Evolutionary conservation across 2,329 filamentous ascomycete genomes (phyloP).

Genomic region (Aureobasidium sp.): DNA sequence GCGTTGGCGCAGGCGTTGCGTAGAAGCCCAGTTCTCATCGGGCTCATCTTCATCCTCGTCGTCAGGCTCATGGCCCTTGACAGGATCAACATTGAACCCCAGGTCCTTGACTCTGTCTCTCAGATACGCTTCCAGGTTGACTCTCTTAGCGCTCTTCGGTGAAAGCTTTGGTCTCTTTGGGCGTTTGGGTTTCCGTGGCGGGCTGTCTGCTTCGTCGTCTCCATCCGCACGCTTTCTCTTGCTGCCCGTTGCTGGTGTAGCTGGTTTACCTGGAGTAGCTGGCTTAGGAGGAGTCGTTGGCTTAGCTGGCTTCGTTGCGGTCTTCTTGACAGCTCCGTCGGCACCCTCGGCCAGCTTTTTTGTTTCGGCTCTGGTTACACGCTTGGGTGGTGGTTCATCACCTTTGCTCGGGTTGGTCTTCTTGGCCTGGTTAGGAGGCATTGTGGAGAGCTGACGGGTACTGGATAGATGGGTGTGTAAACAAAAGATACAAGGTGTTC

Average conservation of each 20-base stretch:
- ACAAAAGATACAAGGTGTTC: not conserved
- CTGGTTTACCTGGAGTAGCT: not conserved
- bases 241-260: not conserved
- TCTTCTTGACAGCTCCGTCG: not conserved
- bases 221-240: not conserved
- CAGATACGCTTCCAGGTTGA: not conserved
- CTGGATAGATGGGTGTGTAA: not conserved
- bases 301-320: not conserved
- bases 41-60: not conserved
- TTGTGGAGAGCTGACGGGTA: not conserved
- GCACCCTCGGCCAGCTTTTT: not conserved
- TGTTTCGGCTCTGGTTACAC: not conserved
- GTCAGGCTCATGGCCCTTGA: not conserved
- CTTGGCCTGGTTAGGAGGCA: not conserved
- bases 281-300: not conserved
- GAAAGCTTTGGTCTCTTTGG: not conserved
- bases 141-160: not conserved
- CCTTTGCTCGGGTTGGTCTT: not conserved
- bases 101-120: not conserved
- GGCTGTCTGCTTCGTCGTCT: not conserved
- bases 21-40: not conserved
- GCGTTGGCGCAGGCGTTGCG: not conserved
- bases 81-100: not conserved
- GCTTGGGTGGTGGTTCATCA: not conserved
- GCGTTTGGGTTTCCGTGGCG: not conserved